Evolutionary conservation across 805 yeast species (phyloP).

Genomic region (Naumovozyma baii): DNA sequence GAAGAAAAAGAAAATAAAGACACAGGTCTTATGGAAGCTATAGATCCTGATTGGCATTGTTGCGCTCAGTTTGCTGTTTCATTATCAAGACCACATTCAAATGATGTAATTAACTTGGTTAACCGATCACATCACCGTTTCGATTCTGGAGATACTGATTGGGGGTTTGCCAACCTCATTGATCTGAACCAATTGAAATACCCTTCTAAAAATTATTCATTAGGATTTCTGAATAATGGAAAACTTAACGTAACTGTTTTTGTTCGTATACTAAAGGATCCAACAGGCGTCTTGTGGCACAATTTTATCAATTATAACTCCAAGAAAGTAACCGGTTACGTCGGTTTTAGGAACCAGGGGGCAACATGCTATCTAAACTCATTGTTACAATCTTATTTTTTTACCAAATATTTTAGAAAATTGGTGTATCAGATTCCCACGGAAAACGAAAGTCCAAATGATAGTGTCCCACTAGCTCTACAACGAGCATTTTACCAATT

Average conservation of each 20-base stretch:
- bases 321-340: slow-evolving; percentile 77
- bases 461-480: slow-evolving; percentile 70
- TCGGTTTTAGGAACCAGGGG: slow-evolving; percentile 92
- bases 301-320: slow-evolving; percentile 78
- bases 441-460: slow-evolving; percentile 40
- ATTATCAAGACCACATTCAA: slow-evolving; percentile 64
- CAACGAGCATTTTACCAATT: slow-evolving; percentile 81
- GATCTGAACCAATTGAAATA: slow-evolving; percentile 43
- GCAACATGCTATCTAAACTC: slow-evolving; percentile 97
- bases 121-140: slow-evolving; percentile 74
- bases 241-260: slow-evolving; percentile 63
- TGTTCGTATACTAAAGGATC: slow-evolving; percentile 70
- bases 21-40: slow-evolving; percentile 20
- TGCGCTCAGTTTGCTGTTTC: slow-evolving; percentile 87
- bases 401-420: slow-evolving; percentile 71
- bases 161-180: slow-evolving; percentile 86
- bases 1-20: slow-evolving; percentile 20
- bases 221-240: slow-evolving; percentile 42
- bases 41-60: slow-evolving; percentile 62
- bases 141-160: slow-evolving; percentile 66
- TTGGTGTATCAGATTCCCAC: slow-evolving; percentile 89
- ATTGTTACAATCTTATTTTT: slow-evolving; percentile 78
- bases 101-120: slow-evolving; percentile 48
- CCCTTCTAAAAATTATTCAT: slow-evolving; percentile 31
- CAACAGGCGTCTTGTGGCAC: slow-evolving; percentile 93